Evolutionary conservation across 495 filamentous ascomycete genomes (phyloP), one percentile per base, ranked within the genome.

Genomic region (Parachaetomium inaequale): DNA sequence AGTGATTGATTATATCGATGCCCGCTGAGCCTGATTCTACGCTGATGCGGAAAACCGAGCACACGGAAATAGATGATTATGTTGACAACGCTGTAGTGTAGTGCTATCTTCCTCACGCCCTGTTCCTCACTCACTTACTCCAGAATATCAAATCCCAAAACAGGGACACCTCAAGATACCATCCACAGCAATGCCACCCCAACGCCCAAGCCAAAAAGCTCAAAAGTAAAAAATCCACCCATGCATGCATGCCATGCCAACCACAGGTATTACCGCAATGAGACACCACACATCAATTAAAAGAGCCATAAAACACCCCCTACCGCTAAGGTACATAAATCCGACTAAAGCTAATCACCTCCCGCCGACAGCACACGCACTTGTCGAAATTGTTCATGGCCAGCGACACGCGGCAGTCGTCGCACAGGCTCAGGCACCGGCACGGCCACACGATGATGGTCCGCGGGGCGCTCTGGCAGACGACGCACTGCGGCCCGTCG

Each of bases 381-480:
- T 88, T 93, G 46, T 91, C 88, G 69, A 93, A 97, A 74, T 98
- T 98, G 68, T 96, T 96, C 89, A 95, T 90, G 8, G 94, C 94
- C 32, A 98, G 82, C 56, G 88, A 91, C 26, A 98, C 88, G 21
- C 94, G 81, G 73, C 94, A 98, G 58, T 98, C 94, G 70, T 98
- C 94, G 69, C 94, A 98, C 26, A 96, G 79, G 63, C 90, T 92
- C 47, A 98, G 80, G 71, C 94, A 98, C 21, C 95, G 86, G 69
- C 94, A 98, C 3, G 94, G 94, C 95, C 95, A 98, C 4, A 96
- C 88, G 58, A 98, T 88, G 54, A 98, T 88, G 5, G 89, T 96
- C 25, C 94, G 82, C 19, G 92, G 89, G n/a, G 80, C 83, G 28
- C 84, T 84, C 70, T 98, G 94, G 69, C 94, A 98, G 5, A 98